These are phyloP conservation scores for Nemania abortiva DNA, from an alignment of 2,329 filamentous ascomycete genomes.

Conservation along the genomic window DNA sequence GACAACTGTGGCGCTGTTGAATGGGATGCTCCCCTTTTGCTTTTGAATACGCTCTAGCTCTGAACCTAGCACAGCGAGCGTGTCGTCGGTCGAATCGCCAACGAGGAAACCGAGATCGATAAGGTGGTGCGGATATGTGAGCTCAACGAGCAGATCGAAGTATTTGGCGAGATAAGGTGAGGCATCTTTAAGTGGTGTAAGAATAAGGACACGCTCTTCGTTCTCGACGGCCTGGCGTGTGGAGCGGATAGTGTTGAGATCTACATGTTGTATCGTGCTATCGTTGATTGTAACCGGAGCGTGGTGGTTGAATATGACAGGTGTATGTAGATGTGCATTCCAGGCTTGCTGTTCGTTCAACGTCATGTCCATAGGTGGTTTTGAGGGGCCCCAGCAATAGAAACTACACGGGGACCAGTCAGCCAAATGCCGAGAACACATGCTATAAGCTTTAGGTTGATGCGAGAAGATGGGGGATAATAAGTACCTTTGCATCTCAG, in stretches of 20 bases:
- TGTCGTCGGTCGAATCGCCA: conserved; percentile 91
- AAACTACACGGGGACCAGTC: conserved; percentile 70
- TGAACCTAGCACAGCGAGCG: conserved; percentile 83
- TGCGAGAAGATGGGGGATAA: conserved; percentile 15
- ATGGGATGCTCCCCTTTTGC: conserved; percentile 81
- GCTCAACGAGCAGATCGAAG: conserved; percentile 89
- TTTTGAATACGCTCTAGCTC: conserved; percentile 92
- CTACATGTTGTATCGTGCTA: conserved; percentile 79
- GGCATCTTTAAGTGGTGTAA: conserved; percentile 94
- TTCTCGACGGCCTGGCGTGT: conserved; percentile 82
- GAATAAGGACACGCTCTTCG: conserved; percentile 87
- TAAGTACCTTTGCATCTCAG: conserved; percentile 89
- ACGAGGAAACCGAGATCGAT: conserved; percentile 97
- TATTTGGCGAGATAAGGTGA: conserved; percentile 85
- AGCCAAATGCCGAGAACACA: conserved; percentile 39
- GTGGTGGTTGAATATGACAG: conserved; percentile 97
- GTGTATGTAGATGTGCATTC: conserved; percentile 89
- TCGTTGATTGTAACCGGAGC: conserved; percentile 87
- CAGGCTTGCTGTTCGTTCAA: conserved; percentile 91
- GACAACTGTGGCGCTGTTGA: conserved; percentile 85
- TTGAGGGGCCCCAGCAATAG: conserved; percentile 95
- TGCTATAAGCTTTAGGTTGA: conserved; percentile 14
- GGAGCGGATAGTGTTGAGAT: conserved; percentile 87
- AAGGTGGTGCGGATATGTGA: conserved; percentile 93
- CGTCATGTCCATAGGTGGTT: conserved; percentile 96